phyloP scores from a whole-genome alignment of 75 land plant genomes.

The Chamaecyparis obtusa region DNA sequence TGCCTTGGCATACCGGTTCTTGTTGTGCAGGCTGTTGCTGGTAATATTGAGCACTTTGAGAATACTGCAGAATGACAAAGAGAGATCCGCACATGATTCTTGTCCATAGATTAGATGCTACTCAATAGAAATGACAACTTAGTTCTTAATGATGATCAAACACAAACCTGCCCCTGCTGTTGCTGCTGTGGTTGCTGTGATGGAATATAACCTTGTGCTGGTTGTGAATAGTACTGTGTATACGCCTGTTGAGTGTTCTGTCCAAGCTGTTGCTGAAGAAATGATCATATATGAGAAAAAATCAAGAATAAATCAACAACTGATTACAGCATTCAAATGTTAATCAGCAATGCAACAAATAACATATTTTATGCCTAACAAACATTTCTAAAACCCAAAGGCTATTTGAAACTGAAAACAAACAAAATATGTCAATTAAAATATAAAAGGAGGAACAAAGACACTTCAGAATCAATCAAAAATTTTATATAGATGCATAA shows the following conservation, averaged over 20 bases:
- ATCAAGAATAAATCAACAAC: neutral
- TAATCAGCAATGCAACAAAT: neutral
- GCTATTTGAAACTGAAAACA: neutral
- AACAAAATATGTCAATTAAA: neutral
- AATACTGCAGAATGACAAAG: neutral
- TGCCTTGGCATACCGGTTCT: neutral
- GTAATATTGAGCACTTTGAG: neutral
- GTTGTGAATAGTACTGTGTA: constrained; percentile 8
- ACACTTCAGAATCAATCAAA: neutral
- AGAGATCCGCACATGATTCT: neutral
- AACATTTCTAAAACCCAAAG: neutral
- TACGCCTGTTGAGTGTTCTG: constrained; percentile 10
- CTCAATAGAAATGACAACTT: neutral
- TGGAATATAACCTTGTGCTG: constrained; percentile 3
- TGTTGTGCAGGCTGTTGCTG: constrained; percentile 2
- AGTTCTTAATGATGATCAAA: neutral
- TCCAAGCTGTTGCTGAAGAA: neutral
- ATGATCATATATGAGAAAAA: neutral
- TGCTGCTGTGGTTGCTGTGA: neutral
- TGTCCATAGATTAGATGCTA: neutral
- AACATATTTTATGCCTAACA: neutral
- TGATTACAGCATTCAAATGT: neutral
- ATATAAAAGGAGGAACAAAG: neutral
- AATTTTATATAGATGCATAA: neutral
- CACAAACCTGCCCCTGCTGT: constrained; percentile 1